A percentile compares a stretch with the other conserved stretches of the same genome.
Evolutionary conservation across 371 early-diverging fungal genomes (phyloP).

Genomic region (Choanephora cucurbitarum): DNA sequence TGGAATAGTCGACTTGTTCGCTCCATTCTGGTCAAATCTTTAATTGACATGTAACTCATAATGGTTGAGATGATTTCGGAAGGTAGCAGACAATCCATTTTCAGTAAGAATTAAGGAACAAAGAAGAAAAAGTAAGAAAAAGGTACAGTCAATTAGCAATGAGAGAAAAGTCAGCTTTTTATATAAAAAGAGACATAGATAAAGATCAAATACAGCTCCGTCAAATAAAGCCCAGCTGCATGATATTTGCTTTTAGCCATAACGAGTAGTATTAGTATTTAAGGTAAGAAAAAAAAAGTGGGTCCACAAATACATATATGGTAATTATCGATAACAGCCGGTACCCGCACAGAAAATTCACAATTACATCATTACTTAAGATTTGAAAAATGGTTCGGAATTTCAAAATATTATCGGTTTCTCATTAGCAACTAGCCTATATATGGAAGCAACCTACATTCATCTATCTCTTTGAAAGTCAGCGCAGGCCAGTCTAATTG

Average conservation of each 20-base stretch:
- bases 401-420: too few relatives aligned
- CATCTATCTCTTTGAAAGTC: too few relatives aligned
- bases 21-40: slow-evolving; percentile 44
- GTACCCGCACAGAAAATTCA: neutral
- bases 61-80: slow-evolving; percentile 41
- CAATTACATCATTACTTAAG: too few relatives aligned
- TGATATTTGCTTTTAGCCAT: slow-evolving; percentile 15
- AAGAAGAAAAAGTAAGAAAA: neutral
- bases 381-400: too few relatives aligned
- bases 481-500: too few relatives aligned
- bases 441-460: too few relatives aligned
- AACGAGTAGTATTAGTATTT: slow-evolving; percentile 5
- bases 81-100: slow-evolving; percentile 32
- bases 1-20: slow-evolving; percentile 41
- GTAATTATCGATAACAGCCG: slow-evolving; percentile 2
- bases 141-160: too few relatives aligned
- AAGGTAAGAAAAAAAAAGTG: slow-evolving; percentile 1
- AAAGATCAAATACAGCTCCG: slow-evolving; percentile 17
- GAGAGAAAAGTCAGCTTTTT: slow-evolving; percentile 9
- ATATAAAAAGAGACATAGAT: slow-evolving; percentile 11
- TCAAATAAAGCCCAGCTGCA: slow-evolving; percentile 3
- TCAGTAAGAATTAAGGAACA: slow-evolving; percentile 4
- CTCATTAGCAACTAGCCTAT: too few relatives aligned
- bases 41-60: slow-evolving; percentile 38
- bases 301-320: slow-evolving; percentile 8